phyloP scores from a whole-genome alignment of 139 green algal genomes.

The Closterium sp. region DNA sequence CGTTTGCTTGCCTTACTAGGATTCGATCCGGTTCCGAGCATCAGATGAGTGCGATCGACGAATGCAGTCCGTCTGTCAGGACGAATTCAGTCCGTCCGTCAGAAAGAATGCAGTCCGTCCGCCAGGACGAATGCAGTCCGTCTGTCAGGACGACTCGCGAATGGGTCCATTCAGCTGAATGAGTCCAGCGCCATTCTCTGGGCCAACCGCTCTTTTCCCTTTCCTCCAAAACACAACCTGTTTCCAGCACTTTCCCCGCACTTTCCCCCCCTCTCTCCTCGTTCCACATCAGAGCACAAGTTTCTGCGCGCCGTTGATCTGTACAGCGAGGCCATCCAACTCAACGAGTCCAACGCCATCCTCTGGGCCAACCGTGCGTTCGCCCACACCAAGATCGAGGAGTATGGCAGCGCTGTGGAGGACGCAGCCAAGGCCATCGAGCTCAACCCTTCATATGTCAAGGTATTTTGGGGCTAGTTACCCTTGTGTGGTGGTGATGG shows the following conservation, averaged over 20 bases:
- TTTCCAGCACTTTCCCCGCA: no score
- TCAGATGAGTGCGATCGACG: no score
- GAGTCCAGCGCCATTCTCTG: slow-evolving; percentile 68
- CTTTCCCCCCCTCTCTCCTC: no score
- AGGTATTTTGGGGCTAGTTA: background rate
- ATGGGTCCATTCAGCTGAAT: background rate
- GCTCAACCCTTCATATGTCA: background rate
- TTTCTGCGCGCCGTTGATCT: slow-evolving; percentile 71
- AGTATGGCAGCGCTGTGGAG: slow-evolving; percentile 69
- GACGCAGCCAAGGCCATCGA: slow-evolving; percentile 17
- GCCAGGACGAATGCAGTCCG: background rate
- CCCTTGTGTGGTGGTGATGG: no score
- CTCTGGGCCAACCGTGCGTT: slow-evolving; percentile 63
- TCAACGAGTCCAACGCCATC: slow-evolving; percentile 71
- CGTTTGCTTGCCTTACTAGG: background rate
- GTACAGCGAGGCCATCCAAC: slow-evolving; percentile 82
- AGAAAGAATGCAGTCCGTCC: background rate
- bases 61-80: no score
- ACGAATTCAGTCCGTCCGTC: no score
- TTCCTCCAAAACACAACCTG: no score
- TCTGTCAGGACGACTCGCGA: background rate
- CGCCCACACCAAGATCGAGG: slow-evolving; percentile 83
- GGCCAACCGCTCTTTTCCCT: background rate
- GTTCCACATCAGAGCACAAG: slow-evolving; percentile 30
- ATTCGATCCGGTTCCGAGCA: no score